Evolutionary conservation across 805 yeast species (phyloP), one percentile per base, ranked within the genome.

Genomic region (Metschnikowia koreensis): DNA sequence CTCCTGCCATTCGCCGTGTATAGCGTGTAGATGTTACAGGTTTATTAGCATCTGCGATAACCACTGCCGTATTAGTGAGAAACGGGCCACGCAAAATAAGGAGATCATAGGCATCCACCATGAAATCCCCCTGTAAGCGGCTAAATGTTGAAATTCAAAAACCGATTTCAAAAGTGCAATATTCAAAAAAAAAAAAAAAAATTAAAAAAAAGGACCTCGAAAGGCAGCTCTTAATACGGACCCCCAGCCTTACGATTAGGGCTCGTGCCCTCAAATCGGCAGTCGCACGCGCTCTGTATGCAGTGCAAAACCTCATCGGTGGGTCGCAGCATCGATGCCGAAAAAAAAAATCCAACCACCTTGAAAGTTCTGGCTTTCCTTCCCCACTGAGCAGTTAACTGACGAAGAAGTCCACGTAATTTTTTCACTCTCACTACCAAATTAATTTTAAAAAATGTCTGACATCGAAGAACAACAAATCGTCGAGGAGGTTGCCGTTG

Each of bases 381-480:
- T 59, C 63, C 50, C 46, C 53, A 65, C 69, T 65, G 69, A 65
- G 69, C 69, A 65, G 66, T 54, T 51, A 39, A 83, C 61, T 82
- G 86, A 76, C 88, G 88, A 84, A 83, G 89, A 84, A 84, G 89
- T 84, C 89, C 69, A 62, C 46, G 22, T 46, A 36, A 37, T 36
- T 36, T 10, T 27, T 38, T 36, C 38, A n/a, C 37, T 16, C 38
- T 28, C 17, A 34, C 39, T 31, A 31, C 10, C 10, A 31, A 31
- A 22, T 22, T 22, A 22, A 22, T 22, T 22, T 22, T 22, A 61
- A 76, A 66, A 66, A 69, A 82, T 87, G 97, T 91, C 97, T 83
- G 97, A 91, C 88, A 84, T 84, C 80, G 97, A 92, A 86, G 83
- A 82, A 79, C 87, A 84, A 77, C 85, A 80, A 77, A 82, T 81